Evolutionary conservation across 2,329 filamentous ascomycete genomes (phyloP).

Genomic region (Fusarium xyrophilum): DNA sequence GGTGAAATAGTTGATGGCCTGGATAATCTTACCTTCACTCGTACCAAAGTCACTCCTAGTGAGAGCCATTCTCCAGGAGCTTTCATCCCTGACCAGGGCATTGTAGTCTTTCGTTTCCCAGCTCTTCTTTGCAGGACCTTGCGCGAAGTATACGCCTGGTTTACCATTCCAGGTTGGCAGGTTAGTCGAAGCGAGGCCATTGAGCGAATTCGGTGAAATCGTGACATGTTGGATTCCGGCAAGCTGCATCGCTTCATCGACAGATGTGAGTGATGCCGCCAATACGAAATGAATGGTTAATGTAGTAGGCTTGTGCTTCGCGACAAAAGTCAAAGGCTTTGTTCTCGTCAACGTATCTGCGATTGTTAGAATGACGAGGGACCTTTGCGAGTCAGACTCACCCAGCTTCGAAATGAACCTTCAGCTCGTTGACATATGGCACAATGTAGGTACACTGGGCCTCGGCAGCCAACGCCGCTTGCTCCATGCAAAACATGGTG

Average conservation of each 20-base stretch:
- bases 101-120: constrained; percentile 38
- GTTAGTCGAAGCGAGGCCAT: constrained; percentile 51
- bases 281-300: constrained; percentile 52
- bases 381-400: constrained; percentile 39
- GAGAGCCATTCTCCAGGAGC: constrained; percentile 59
- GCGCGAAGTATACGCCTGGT: constrained; percentile 42
- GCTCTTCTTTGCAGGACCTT: constrained; percentile 41
- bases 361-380: neutral
- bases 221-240: constrained; percentile 67
- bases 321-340: constrained; percentile 60
- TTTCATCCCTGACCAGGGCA: constrained; percentile 49
- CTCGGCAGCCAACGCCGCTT: constrained; percentile 64
- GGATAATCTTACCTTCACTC: constrained; percentile 58
- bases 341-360: constrained; percentile 56
- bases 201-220: constrained; percentile 60
- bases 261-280: constrained; percentile 63
- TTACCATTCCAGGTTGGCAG: constrained; percentile 43
- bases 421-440: constrained; percentile 70
- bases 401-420: constrained; percentile 64
- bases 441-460: constrained; percentile 67
- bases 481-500: constrained; percentile 67
- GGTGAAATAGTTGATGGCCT: constrained; percentile 65
- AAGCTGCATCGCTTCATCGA: constrained; percentile 64
- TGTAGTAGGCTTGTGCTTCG: constrained; percentile 61
- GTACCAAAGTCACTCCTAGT: constrained; percentile 54